Conservation (phyloP, 495 filamentous ascomycete species). For the Xylaria telfairii region DNA sequence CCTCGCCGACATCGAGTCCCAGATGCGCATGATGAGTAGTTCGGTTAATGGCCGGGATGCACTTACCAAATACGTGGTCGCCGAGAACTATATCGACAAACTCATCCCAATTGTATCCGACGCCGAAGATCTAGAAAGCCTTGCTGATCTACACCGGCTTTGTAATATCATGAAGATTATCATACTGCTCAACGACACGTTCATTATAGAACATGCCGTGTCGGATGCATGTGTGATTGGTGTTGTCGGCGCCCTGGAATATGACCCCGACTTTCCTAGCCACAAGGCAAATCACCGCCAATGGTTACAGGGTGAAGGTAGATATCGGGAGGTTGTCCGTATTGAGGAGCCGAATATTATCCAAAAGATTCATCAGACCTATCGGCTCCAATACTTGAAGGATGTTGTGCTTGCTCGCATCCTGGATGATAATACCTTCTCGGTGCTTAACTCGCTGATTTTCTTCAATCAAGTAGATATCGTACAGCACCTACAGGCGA, state of each 20-base stretch:
- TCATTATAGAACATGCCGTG: constrained; percentile 92
- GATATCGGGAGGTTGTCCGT: constrained; percentile 94
- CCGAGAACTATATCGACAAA: constrained; percentile 85
- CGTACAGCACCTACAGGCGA: constrained; percentile 86
- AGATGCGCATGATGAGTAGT: constrained; percentile 76
- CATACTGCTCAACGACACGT: constrained; percentile 90
- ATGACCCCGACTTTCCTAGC: constrained; percentile 97
- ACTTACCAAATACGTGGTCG: constrained; percentile 85
- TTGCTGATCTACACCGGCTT: constrained; percentile 82
- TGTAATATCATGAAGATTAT: constrained; percentile 99
- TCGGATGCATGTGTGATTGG: constrained; percentile 87
- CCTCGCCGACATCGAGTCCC: constrained; percentile 79
- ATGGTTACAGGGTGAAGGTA: constrained; percentile 84
- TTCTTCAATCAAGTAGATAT: constrained; percentile 99
- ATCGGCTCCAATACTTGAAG: constrained; percentile 96
- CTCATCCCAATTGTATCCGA: constrained; percentile 81
- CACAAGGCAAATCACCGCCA: constrained; percentile 98
- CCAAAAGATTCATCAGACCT: constrained; percentile 94
- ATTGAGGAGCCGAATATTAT: constrained; percentile 82
- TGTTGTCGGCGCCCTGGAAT: constrained; percentile 95
- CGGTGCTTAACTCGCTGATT: constrained; percentile 95
- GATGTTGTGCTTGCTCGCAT: constrained; percentile 96
- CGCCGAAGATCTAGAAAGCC: constrained; percentile 89
- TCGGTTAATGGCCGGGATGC: constrained; percentile 81
- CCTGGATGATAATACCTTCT: constrained; percentile 96